Base-by-base conservation (phyloP, 306 rosid genomes). In the Macrotyloma uniflorum region DNA sequence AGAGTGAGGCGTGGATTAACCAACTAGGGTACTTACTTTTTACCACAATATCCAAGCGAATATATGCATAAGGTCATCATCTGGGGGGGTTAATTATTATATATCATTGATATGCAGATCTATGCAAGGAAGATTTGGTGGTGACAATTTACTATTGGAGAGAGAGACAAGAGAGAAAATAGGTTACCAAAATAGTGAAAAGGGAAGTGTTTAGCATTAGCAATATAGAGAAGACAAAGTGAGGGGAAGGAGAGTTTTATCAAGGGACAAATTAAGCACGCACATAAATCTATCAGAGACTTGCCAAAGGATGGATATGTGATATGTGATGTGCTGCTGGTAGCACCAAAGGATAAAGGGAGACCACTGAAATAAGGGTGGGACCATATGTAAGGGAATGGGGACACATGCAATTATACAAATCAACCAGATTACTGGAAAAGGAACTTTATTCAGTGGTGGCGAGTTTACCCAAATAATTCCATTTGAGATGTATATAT, bases 391-490 rank as follows among this genome's bases (percentile, higher is more conserved):
- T 79, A 81, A 78, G 79, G 86, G 74, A 83, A 78, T 76, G 86
- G 85, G 86, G 83, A 85, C 83, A 83, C 83, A 85, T 20, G 63
- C 50, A 80, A 72, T 83, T 81, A 80, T 33, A 79, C 36, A 74
- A 73, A 88, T 83, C 83, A 84, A 76, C 80, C 84, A 80, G 79
- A 81, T 86, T 76, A 47, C 85, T 80, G 87, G 82, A 70, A 83
- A 83, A 64, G 80, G 79, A 74, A 28, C 78, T 63, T 78, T 75
- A 79, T 81, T 74, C 84, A 83, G 83, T 78, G 82, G 70, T 81
- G 85, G 84, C 79, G 85, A 80, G 80, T 64, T 83, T 82, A 81
- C 87, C 91, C 78, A 85, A 85, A 87, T 79, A 81, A 89, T 87
- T 87, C 88, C 86, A 77, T 81, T 86, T 79, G 55, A 70, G 86